Evolutionary conservation across 768 basidiomycete species (phyloP), one percentile per base, ranked within the genome.

Genomic region (Leccinum subgranulosum): DNA sequence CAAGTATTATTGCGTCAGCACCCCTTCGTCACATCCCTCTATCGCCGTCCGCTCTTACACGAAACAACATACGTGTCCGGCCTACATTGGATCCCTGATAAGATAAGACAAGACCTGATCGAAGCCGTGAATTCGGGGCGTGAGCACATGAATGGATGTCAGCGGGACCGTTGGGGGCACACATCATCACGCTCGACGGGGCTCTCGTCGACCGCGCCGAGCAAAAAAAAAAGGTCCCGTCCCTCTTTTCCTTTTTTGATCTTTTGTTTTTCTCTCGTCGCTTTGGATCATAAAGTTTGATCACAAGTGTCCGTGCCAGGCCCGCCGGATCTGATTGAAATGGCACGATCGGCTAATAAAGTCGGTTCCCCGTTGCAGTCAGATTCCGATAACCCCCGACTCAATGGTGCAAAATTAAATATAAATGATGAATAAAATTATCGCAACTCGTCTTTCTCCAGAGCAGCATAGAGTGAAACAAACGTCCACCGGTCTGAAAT

Each of bases 71-170:
- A 69, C 68, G 68, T 69, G 68, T 66, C 58, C 49, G 1, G 23
- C 17, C 36, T 21, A 49, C 45, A 66, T 61, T 70, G 64, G 69
- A n/a, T 39, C 31, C 33, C 28, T 34, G 68, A 69, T 69, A 70
- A 69, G 68, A 69, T 70, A 70, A 69, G 64, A 66, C 69, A 61
- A 61, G 28, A 7, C 11, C 17, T 1, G 29, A 31, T 31, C 29
- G 29, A 31, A 31, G 31, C 11, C 31, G 31, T 12, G 31, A 31
- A 31, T 31, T 31, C 31, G 31, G 31, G 31, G 31, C 12, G 31
- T 31, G 31, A 12, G 11, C 11, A 31, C 31, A 12, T 12, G 31
- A 31, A 31, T 31, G 31, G 31, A 31, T 31, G 12, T 31, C 4
- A 12, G 4, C 31, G 31, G 31, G 31, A 31, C 31, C 31, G 12